Evolutionary conservation across 805 yeast species (phyloP), one percentile per base, ranked within the genome.

Genomic region (Suhomyces sp.): DNA sequence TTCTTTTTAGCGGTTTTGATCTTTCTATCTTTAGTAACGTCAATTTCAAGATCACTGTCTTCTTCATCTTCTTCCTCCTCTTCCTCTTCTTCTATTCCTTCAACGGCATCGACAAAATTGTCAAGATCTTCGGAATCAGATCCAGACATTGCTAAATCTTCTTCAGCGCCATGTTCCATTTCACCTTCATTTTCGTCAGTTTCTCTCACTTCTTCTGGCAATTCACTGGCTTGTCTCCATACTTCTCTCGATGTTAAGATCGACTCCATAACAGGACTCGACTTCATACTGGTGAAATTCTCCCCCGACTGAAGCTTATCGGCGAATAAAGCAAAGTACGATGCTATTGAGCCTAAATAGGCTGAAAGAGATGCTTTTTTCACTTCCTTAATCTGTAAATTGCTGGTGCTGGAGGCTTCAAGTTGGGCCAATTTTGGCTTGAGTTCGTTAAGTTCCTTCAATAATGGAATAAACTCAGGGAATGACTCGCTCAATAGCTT

Each of bases 231-330:
- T 62, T 88, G 92, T 65, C 94, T 82, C 97, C 97, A 92, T 15
- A 89, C 79, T 64, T 93, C 97, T 59, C 96, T 80, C 2, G 94
- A 79, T 50, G 87, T 84, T 50, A 93, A 73, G 33, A 93, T 85
- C 27, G 87, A 81, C 63, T 89, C 91, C 97, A 94, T 93, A 1
- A 93, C 86, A 2, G 93, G 88, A 59, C 88, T 93, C 52, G 90
- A 96, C 61, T 90, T 90, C 87, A 92, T 84, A 33, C 76, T 66
- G 10, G 61, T 50, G 55, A 84, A 80, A 3, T 78, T 74, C 49
- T 83, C 87, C 26, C 82, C 85, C 22, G 74, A 73, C 44, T 73
- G 70, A 40, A 86, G 64, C 45, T 82, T 79, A 38, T 84, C 84
- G 15, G 82, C 70, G 57, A 93, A 82, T 13, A 94, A 65, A 3